Conservation (phyloP, 805 yeast species). For the Candida railenensis region DNA sequence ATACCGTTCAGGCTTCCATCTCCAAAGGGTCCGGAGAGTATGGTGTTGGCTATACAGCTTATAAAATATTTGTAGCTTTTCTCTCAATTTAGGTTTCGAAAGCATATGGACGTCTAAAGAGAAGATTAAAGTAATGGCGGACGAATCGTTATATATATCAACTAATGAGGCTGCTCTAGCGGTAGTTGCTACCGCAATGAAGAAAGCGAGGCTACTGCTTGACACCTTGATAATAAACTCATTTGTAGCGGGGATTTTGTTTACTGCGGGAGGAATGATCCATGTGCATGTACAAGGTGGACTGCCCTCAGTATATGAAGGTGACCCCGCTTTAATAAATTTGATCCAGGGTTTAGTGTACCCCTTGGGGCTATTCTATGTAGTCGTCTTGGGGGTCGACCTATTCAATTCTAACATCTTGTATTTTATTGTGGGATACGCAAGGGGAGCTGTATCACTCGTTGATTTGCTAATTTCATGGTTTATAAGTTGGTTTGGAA, state of each 20-base stretch:
- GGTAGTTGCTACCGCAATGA: slow-evolving; percentile 83
- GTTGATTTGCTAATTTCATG: slow-evolving; percentile 65
- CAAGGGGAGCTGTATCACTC: slow-evolving; percentile 67
- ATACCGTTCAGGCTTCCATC: too few relatives aligned
- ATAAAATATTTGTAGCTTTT: too few relatives aligned
- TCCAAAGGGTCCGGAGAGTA: too few relatives aligned
- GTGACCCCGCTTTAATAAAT: slow-evolving; percentile 52
- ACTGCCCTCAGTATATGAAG: slow-evolving; percentile 38
- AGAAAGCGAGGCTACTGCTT: slow-evolving; percentile 65
- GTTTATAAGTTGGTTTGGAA: slow-evolving; percentile 65
- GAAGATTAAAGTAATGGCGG: too few relatives aligned
- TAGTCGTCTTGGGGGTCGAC: slow-evolving; percentile 73
- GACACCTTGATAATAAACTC: slow-evolving; percentile 64
- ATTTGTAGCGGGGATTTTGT: slow-evolving; percentile 66
- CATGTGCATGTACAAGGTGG: slow-evolving; percentile 55
- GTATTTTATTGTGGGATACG: slow-evolving; percentile 65
- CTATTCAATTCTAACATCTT: slow-evolving; percentile 72
- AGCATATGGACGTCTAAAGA: too few relatives aligned
- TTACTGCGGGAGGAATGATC: slow-evolving; percentile 73
- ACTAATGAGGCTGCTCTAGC: slow-evolving; percentile 84
- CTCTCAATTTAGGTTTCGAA: too few relatives aligned
- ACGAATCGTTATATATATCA: slow-evolving; percentile 51
- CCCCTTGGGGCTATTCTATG: slow-evolving; percentile 74
- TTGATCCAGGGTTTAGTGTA: slow-evolving; percentile 61
- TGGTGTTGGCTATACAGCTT: too few relatives aligned